Conservation (phyloP, 2,329 filamentous ascomycete species). For the Mollisia scopiformis region DNA sequence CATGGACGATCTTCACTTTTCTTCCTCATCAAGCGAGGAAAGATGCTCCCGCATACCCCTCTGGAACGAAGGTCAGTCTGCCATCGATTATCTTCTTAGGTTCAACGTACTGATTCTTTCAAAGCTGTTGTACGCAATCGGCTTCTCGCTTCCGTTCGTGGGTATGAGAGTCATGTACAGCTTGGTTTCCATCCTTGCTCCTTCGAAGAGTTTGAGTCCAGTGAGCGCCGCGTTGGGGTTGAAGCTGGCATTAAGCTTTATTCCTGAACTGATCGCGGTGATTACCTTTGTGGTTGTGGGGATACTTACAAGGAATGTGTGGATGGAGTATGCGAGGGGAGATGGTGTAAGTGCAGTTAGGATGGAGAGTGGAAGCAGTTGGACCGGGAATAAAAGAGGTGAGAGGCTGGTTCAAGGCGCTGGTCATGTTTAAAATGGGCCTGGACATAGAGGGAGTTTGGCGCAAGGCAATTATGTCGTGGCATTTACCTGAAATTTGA, state of each 20-base stretch:
- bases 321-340: not conserved
- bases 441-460: no score
- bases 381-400: not conserved
- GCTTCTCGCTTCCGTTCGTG: conserved; percentile 26
- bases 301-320: conserved; percentile 26
- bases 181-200: conserved; percentile 26
- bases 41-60: not conserved
- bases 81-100: not conserved
- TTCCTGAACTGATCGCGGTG: conserved; percentile 31
- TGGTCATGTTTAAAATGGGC: no score
- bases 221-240: conserved; percentile 27
- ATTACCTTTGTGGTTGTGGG: conserved; percentile 22
- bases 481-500: no score
- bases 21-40: not conserved
- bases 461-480: no score
- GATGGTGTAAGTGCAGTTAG: not conserved
- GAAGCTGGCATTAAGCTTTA: conserved; percentile 32
- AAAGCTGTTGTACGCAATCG: conserved; percentile 16
- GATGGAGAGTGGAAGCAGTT: no score
- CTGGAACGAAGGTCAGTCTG: not conserved
- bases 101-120: not conserved
- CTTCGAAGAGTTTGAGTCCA: conserved; percentile 26
- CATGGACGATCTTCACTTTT: conserved; percentile 9
- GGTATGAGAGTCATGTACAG: conserved; percentile 34
- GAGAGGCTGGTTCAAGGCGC: no score